These are phyloP conservation scores for Termitomyces sp. DNA, from an alignment of 768 basidiomycete genomes.

Conservation along the genomic window DNA sequence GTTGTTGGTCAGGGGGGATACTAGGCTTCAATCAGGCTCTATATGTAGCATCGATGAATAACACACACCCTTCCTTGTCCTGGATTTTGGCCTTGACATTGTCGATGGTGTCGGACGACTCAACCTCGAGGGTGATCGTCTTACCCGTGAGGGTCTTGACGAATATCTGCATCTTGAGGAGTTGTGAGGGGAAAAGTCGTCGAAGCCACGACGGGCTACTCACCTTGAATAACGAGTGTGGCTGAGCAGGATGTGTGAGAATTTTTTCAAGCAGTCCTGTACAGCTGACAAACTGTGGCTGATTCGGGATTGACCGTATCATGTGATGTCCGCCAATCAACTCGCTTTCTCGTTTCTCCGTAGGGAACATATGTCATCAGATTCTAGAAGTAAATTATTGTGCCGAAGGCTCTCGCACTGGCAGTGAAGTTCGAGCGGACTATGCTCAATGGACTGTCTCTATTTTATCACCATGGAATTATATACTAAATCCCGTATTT, in stretches of 20 bases:
- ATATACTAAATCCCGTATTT: no score
- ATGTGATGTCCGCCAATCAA: not conserved
- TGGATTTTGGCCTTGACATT: constrained; percentile 81
- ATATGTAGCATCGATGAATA: not conserved
- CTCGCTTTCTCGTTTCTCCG: no score
- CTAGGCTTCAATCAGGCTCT: constrained; percentile 23
- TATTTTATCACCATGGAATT: no score
- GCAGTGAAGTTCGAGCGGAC: no score
- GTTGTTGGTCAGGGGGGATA: constrained; percentile 93
- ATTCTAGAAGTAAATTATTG: no score
- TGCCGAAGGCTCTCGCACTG: no score
- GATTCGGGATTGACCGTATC: constrained; percentile 7
- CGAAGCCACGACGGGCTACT: constrained; percentile 15
- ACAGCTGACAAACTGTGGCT: constrained; percentile 29
- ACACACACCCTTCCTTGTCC: constrained; percentile 48
- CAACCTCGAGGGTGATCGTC: constrained; percentile 98
- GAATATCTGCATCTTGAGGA: constrained; percentile 45
- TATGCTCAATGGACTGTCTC: no score
- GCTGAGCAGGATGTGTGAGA: constrained; percentile 12
- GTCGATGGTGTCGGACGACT: constrained; percentile 95
- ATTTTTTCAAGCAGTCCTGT: constrained; percentile 10
- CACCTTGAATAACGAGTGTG: constrained; percentile 21
- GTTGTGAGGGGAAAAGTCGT: constrained; percentile 10
- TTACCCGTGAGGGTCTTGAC: constrained; percentile 87
- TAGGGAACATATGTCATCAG: no score